phyloP scores from a whole-genome alignment of 305 asterid species.

The Fraxinus nigra region DNA sequence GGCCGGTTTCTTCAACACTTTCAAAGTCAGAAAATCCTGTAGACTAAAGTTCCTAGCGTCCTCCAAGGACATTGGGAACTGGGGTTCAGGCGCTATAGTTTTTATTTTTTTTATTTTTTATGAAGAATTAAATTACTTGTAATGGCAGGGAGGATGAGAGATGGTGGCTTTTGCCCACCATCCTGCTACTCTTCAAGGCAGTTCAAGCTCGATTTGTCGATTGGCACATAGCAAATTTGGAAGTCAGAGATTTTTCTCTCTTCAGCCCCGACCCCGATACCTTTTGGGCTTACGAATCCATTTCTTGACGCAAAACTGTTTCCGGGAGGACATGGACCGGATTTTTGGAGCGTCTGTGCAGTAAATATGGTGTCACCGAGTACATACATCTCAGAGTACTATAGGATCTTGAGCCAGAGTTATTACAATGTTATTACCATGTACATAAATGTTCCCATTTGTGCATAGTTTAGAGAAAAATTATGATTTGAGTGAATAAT shows the following conservation, averaged over 20 bases:
- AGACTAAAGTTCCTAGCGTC: background rate
- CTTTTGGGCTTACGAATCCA: conserved; percentile 87
- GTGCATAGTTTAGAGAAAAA: conserved; percentile 27
- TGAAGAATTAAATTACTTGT: conserved; percentile 9
- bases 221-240: conserved; percentile 89
- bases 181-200: conserved; percentile 68
- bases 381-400: conserved; percentile 18
- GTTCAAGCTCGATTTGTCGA: conserved; percentile 84
- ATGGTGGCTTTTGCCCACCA: conserved; percentile 89
- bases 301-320: conserved; percentile 37
- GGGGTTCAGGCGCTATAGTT: background rate
- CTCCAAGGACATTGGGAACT: background rate
- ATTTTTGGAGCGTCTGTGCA: conserved; percentile 16
- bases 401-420: background rate
- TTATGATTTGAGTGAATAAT: conserved; percentile 9
- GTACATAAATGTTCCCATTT: conserved; percentile 29
- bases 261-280: conserved; percentile 88
- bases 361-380: conserved; percentile 22
- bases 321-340: background rate
- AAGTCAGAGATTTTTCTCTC: conserved; percentile 78
- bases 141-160: conserved; percentile 75
- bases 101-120: background rate
- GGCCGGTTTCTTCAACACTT: background rate
- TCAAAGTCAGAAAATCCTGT: background rate
- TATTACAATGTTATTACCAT: background rate